phyloP scores from a whole-genome alignment of 2,329 filamentous ascomycete genomes.

The Aspergillus calidoustus region DNA sequence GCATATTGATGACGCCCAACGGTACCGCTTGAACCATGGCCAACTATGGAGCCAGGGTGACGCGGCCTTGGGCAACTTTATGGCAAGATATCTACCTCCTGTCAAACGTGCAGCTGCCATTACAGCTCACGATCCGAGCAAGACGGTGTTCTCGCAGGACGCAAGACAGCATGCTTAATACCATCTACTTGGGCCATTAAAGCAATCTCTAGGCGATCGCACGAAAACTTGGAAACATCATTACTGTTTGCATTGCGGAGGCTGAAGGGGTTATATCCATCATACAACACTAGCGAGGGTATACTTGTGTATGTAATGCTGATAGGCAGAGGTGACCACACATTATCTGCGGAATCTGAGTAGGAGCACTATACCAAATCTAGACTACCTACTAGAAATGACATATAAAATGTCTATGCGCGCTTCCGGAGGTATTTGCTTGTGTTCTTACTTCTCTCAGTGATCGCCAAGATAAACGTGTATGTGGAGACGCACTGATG shows the following conservation, averaged over 20 bases:
- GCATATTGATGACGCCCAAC: too few species aligned
- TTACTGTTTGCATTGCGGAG: too few species aligned
- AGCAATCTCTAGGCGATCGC: neutral
- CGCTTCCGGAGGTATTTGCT: neutral
- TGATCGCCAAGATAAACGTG: neutral
- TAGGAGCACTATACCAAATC: neutral
- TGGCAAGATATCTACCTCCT: too few species aligned
- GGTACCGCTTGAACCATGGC: too few species aligned
- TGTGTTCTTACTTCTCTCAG: neutral
- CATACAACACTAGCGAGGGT: neutral
- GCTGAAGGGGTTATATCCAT: too few species aligned
- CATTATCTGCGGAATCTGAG: neutral
- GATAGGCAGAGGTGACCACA: neutral
- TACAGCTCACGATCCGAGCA: neutral
- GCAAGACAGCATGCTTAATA: neutral
- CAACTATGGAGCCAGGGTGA: too few species aligned
- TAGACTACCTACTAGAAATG: neutral
- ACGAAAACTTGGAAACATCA: neutral
- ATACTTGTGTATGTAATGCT: neutral
- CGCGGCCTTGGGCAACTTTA: too few species aligned
- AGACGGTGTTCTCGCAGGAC: neutral
- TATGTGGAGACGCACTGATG: slow-evolving; percentile 7
- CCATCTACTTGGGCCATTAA: neutral
- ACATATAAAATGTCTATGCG: neutral
- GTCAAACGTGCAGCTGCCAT: neutral